Evolutionary conservation across 2,329 filamentous ascomycete species (phyloP).

Genomic region (Scytalidium lignicola): DNA sequence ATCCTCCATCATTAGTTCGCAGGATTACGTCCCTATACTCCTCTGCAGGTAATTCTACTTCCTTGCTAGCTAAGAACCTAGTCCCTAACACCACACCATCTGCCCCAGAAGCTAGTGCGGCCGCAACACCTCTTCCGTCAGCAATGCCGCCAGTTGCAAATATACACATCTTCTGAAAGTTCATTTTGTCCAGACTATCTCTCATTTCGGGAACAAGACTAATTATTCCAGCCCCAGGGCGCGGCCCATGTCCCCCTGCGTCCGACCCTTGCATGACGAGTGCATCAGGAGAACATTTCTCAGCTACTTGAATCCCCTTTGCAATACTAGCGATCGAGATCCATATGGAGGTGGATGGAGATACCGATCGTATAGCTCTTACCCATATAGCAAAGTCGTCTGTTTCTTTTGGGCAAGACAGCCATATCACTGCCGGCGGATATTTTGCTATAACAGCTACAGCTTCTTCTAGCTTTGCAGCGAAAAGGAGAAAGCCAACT

Average conservation of each 20-base stretch:
- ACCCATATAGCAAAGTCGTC: constrained; percentile 12
- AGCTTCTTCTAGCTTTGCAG: constrained; percentile 1
- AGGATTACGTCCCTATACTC: constrained; percentile 42
- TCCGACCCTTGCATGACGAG: constrained; percentile 27
- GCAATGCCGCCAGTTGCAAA: constrained; percentile 28
- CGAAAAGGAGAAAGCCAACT: constrained; percentile 33
- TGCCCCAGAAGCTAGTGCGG: constrained; percentile 26
- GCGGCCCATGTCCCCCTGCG: constrained; percentile 26
- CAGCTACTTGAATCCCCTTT: constrained; percentile 13
- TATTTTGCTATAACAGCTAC: background rate
- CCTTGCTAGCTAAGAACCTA: constrained; percentile 37
- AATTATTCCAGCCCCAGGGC: constrained; percentile 18
- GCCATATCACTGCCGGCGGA: constrained; percentile 1
- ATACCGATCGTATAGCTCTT: constrained; percentile 1
- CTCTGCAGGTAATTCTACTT: constrained; percentile 36
- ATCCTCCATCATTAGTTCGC: constrained; percentile 39
- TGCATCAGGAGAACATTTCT: constrained; percentile 15
- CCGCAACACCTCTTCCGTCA: constrained; percentile 27
- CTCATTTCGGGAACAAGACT: constrained; percentile 23
- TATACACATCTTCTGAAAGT: constrained; percentile 10
- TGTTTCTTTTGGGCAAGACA: constrained; percentile 1
- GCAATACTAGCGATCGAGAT: constrained; percentile 21
- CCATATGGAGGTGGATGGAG: constrained; percentile 17
- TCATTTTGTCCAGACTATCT: constrained; percentile 14
- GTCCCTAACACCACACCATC: constrained; percentile 42